Evolutionary conservation across 2,329 filamentous ascomycete species (phyloP).

Genomic region (Metarhizium guizhouense): DNA sequence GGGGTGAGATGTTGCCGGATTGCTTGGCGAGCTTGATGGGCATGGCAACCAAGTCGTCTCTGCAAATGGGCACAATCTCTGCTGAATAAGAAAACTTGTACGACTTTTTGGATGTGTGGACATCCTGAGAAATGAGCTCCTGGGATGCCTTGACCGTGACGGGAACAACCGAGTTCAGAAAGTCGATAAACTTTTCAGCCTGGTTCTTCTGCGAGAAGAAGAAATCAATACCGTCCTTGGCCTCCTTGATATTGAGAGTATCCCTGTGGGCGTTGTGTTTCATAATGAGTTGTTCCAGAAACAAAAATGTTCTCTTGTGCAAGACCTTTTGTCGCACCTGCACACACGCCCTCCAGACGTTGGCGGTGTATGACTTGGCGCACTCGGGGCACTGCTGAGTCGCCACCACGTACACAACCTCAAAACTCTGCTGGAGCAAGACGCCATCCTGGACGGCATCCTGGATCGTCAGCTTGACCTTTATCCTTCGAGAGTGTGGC

Average conservation of each 20-base stretch:
- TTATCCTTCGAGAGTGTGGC: slow-evolving; percentile 84
- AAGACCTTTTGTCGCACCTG: slow-evolving; percentile 96
- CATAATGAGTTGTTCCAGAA: slow-evolving; percentile 86
- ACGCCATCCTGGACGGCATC: slow-evolving; percentile 54
- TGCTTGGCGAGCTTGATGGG: slow-evolving; percentile 83
- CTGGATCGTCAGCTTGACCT: slow-evolving; percentile 93
- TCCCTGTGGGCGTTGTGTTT: slow-evolving; percentile 89
- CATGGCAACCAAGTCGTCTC: slow-evolving; percentile 91
- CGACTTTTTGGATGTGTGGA: slow-evolving; percentile 80
- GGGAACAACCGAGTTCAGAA: slow-evolving; percentile 73
- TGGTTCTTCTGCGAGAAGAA: slow-evolving; percentile 86
- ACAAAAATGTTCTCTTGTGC: slow-evolving; percentile 70
- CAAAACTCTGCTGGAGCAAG: slow-evolving; percentile 83
- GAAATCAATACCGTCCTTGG: slow-evolving; percentile 92
- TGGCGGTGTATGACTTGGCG: slow-evolving; percentile 90
- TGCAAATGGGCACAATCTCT: slow-evolving; percentile 89
- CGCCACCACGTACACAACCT: slow-evolving; percentile 85
- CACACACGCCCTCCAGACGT: slow-evolving; percentile 88
- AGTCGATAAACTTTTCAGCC: slow-evolving; percentile 87
- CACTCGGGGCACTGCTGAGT: slow-evolving; percentile 94
- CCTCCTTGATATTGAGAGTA: slow-evolving; percentile 97
- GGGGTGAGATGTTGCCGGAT: slow-evolving; percentile 78
- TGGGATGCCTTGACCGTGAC: slow-evolving; percentile 66
- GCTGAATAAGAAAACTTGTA: slow-evolving; percentile 93
- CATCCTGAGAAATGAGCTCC: slow-evolving; percentile 87